Evolutionary conservation across 1,284 basidiomycete genomes (phyloP).

Genomic region (Sanghuangporus sanghuang): DNA sequence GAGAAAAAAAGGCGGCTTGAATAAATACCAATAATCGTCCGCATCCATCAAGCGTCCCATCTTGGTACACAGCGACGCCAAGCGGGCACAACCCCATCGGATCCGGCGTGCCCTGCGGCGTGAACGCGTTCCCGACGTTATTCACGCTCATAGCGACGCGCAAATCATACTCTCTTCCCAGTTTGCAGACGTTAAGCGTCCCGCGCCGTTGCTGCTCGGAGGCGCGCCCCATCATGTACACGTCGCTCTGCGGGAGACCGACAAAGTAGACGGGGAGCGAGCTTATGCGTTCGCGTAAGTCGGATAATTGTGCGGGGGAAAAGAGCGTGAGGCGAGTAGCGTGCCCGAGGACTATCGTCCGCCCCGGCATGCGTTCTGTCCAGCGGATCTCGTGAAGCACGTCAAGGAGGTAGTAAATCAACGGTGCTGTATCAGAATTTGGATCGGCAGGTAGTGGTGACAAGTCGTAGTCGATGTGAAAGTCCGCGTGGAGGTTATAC

Average conservation of each 20-base stretch:
- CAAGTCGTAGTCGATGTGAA: conserved; percentile 64
- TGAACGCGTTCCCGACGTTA: conserved; percentile 63
- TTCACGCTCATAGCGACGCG: conserved; percentile 54
- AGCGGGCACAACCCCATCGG: conserved; percentile 53
- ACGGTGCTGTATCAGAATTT: conserved; percentile 31
- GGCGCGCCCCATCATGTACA: conserved; percentile 58
- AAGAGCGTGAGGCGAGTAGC: conserved; percentile 55
- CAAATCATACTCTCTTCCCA: conserved; percentile 34
- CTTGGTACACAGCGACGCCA: conserved; percentile 56
- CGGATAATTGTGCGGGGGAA: conserved; percentile 38
- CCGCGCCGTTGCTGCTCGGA: conserved; percentile 35
- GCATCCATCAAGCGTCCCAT: conserved; percentile 43
- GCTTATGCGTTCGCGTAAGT: conserved; percentile 11
- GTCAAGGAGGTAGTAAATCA: conserved; percentile 49
- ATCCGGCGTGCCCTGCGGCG: conserved; percentile 58
- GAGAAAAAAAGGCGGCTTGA: conserved; percentile 1
- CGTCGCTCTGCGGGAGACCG: conserved; percentile 55
- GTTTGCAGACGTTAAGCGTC: conserved; percentile 46
- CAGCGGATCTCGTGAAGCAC: conserved; percentile 28
- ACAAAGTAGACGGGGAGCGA: conserved; percentile 47
- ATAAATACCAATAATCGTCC: conserved; percentile 45
- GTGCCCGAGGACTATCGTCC: conserved; percentile 45
- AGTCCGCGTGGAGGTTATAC: conserved; percentile 44
- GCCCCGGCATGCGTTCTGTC: conserved; percentile 21
- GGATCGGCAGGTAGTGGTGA: conserved; percentile 30